phyloP scores from a whole-genome alignment of 2,329 filamentous ascomycete species.

The Fusarium vanettenii region DNA sequence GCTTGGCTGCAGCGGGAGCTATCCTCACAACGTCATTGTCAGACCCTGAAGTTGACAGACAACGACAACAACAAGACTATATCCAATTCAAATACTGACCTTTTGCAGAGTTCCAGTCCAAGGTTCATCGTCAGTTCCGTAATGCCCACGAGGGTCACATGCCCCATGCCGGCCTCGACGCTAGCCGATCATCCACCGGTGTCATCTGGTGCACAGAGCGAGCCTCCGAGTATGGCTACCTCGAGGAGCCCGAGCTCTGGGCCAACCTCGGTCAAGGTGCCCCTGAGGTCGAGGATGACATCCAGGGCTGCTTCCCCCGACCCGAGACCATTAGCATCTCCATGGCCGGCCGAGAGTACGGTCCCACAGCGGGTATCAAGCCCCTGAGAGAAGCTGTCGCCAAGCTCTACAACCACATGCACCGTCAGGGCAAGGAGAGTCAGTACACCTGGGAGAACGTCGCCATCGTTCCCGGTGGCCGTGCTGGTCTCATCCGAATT shows the following conservation, averaged over 20 bases:
- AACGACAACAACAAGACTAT: not conserved
- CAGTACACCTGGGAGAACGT: slow-evolving; percentile 99
- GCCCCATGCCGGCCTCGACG: slow-evolving; percentile 90
- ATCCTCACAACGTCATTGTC: slow-evolving; percentile 34
- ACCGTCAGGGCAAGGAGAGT: slow-evolving; percentile 86
- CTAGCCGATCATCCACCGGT: slow-evolving; percentile 87
- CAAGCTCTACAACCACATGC: slow-evolving; percentile 91
- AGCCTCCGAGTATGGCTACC: slow-evolving; percentile 88
- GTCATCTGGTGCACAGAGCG: slow-evolving; percentile 94
- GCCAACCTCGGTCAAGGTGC: slow-evolving; percentile 95
- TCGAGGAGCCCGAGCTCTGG: slow-evolving; percentile 85
- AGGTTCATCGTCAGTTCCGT: slow-evolving; percentile 90
- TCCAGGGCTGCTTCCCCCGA: slow-evolving; percentile 87
- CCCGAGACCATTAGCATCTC: slow-evolving; percentile 83
- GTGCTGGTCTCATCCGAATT: slow-evolving; percentile 93
- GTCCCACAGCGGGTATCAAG: slow-evolving; percentile 94
- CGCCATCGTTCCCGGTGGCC: slow-evolving; percentile 92
- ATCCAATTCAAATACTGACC: not conserved
- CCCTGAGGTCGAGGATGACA: slow-evolving; percentile 93
- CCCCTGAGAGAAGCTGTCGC: slow-evolving; percentile 90
- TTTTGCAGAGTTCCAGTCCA: slow-evolving; percentile 79
- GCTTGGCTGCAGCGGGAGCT: slow-evolving; percentile 25
- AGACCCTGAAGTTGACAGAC: not conserved
- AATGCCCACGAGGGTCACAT: slow-evolving; percentile 90
- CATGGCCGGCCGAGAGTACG: slow-evolving; percentile 86